Conservation (phyloP, 2,329 filamentous ascomycete genomes). For the Cladobotryum protrusum region DNA sequence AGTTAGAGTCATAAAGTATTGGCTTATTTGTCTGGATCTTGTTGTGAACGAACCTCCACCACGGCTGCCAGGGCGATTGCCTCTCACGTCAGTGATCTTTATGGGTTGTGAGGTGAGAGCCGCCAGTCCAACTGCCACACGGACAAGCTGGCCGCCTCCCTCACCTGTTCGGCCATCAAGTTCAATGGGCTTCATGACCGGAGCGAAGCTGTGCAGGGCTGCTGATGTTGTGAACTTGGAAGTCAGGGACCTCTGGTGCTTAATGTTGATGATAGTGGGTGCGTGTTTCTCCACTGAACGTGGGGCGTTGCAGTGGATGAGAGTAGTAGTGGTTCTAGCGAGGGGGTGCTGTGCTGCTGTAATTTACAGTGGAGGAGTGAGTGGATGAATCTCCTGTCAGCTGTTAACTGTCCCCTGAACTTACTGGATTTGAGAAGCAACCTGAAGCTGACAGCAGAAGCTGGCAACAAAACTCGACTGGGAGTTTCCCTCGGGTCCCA, state of each 20-base stretch:
- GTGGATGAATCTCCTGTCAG: too few species aligned
- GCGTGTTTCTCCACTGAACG: neutral
- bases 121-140: slow-evolving; percentile 50
- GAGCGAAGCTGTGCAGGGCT: neutral
- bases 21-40: neutral
- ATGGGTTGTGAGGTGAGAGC: slow-evolving; percentile 50
- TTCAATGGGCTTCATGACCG: slow-evolving; percentile 32
- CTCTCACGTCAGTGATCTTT: slow-evolving; percentile 48
- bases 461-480: neutral
- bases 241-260: neutral
- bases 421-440: too few species aligned
- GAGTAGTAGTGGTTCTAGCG: too few species aligned
- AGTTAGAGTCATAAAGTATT: neutral
- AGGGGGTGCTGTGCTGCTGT: too few species aligned
- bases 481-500: neutral
- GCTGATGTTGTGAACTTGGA: neutral
- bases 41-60: slow-evolving; percentile 22
- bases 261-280: neutral
- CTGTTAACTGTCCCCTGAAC: too few species aligned
- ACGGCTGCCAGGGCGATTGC: slow-evolving; percentile 37
- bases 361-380: too few species aligned
- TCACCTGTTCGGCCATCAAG: slow-evolving; percentile 54
- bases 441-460: neutral
- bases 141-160: slow-evolving; percentile 56
- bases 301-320: too few species aligned